Evolutionary conservation across 2,329 filamentous ascomycete species (phyloP).

Genomic region (Xylariaceae sp.): DNA sequence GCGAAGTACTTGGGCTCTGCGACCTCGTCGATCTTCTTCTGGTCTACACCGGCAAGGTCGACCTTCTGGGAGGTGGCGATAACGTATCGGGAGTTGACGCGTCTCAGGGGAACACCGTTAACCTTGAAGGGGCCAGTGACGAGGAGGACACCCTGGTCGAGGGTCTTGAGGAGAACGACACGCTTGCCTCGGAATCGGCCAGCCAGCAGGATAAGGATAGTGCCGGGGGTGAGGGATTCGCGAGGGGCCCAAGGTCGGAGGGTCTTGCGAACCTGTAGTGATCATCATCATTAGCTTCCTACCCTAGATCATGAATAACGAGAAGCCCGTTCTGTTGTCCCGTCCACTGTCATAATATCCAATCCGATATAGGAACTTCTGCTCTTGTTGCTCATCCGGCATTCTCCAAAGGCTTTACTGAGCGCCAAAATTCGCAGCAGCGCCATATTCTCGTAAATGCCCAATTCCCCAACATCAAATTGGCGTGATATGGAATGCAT

Average conservation of each 20-base stretch:
- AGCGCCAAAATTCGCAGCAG: background rate
- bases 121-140: conserved; percentile 99
- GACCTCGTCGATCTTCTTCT: conserved; percentile 85
- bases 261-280: conserved; percentile 86
- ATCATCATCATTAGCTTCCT: conserved; percentile 17
- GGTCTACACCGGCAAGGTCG: conserved; percentile 83
- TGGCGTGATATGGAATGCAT: conserved; percentile 8
- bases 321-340: background rate
- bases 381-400: background rate
- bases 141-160: conserved; percentile 96
- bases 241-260: conserved; percentile 87
- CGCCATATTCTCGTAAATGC: background rate
- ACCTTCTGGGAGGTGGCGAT: conserved; percentile 89
- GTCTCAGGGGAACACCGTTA: conserved; percentile 97
- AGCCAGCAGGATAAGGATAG: conserved; percentile 98
- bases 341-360: background rate
- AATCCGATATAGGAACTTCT: conserved; percentile 24
- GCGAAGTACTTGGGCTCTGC: conserved; percentile 90
- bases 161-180: conserved; percentile 97
- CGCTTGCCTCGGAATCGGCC: conserved; percentile 99
- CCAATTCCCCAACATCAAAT: background rate
- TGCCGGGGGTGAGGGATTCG: conserved; percentile 88
- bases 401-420: background rate
- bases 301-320: background rate
- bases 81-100: conserved; percentile 92